Conservation (phyloP, 2,329 filamentous ascomycete genomes). For the Mollisiaceae sp. region DNA sequence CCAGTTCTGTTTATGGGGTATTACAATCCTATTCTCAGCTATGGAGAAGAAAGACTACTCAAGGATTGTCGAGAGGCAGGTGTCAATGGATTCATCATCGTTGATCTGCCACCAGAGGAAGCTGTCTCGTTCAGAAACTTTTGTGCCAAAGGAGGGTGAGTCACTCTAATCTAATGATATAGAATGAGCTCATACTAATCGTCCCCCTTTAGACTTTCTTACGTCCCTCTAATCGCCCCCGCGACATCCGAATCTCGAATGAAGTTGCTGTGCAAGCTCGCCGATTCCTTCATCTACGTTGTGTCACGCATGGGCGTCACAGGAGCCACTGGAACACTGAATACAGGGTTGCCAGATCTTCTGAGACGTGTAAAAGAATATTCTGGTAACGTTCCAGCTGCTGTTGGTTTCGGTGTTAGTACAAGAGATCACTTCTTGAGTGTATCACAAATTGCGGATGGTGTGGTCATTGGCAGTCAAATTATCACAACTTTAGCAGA, state of each 20-base stretch:
- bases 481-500: constrained; percentile 83
- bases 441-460: constrained; percentile 83
- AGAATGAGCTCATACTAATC: constrained; percentile 3
- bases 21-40: constrained; percentile 94
- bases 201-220: constrained; percentile 71
- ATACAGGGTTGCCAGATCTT: constrained; percentile 79
- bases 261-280: constrained; percentile 94
- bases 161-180: constrained; percentile 22
- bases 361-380: constrained; percentile 88
- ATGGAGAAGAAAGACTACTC: constrained; percentile 89
- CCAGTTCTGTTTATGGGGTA: constrained; percentile 98
- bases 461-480: constrained; percentile 95
- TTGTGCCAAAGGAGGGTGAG: constrained; percentile 77
- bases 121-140: constrained; percentile 88
- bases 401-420: constrained; percentile 95
- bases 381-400: constrained; percentile 87
- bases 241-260: constrained; percentile 91
- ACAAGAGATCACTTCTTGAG: constrained; percentile 92
- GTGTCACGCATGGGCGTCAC: constrained; percentile 98
- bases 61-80: constrained; percentile 83
- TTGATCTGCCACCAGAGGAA: constrained; percentile 94
- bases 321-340: constrained; percentile 83
- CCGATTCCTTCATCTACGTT: constrained; percentile 98
- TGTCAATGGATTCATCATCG: constrained; percentile 95
- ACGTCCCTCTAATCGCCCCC: constrained; percentile 95